These are phyloP conservation scores for Tetracladium maxilliforme DNA, from an alignment of 2,329 filamentous ascomycete species.

Conservation along the genomic window DNA sequence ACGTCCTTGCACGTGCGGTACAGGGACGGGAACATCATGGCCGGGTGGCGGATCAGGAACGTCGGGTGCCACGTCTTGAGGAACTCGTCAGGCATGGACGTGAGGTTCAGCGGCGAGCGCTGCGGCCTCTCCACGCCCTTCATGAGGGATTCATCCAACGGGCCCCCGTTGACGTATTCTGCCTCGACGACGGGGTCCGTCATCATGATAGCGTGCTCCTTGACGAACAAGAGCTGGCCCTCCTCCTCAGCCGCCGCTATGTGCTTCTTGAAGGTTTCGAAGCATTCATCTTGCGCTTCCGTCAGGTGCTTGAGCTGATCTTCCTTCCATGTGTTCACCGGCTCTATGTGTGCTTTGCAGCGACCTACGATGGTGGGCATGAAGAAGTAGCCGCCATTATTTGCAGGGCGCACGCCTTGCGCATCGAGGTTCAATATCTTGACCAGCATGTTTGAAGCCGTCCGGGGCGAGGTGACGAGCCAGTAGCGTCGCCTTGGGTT, in stretches of 20 bases:
- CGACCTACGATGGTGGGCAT: conserved; percentile 4
- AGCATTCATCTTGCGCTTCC: conserved; percentile 10
- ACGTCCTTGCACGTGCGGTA: too few species aligned
- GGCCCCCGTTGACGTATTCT: conserved; percentile 1
- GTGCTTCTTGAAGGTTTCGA: conserved; percentile 12
- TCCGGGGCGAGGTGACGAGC: conserved; percentile 6
- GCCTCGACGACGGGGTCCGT: conserved; percentile 10
- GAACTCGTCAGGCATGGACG: conserved; percentile 18
- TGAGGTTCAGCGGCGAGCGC: too few species aligned
- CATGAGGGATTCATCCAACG: too few species aligned
- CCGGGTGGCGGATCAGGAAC: conserved; percentile 23
- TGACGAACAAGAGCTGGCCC: conserved; percentile 15
- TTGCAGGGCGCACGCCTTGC: too few species aligned
- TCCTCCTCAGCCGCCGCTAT: conserved; percentile 8
- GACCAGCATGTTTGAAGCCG: conserved; percentile 16
- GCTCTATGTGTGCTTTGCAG: conserved; percentile 6
- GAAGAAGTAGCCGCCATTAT: conserved; percentile 14
- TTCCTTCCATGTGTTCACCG: conserved; percentile 12
- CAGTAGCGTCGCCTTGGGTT: conserved; percentile 2
- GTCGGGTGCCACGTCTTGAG: conserved; percentile 16
- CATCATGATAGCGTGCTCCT: conserved; percentile 18
- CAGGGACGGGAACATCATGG: conserved; percentile 20
- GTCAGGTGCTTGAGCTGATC: conserved; percentile 10
- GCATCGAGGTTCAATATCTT: conserved; percentile 13
- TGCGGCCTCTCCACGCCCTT: too few species aligned